Base-by-base conservation (phyloP, 306 rosid genomes). In the Casuarina glauca region DNA sequence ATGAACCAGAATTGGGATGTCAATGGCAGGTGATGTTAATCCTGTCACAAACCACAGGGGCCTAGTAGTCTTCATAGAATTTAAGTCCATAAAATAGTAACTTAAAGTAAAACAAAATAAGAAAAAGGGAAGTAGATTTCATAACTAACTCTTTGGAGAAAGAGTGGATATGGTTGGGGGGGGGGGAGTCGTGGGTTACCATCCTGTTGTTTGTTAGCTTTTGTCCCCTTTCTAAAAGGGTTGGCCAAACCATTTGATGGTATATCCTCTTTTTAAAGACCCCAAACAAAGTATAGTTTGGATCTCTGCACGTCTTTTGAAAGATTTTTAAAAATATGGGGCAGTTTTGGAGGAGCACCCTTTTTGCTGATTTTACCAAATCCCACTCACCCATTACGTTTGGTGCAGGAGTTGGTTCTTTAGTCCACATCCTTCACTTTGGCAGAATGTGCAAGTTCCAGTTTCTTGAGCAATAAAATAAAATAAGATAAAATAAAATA, bases 221-320 rank as follows among this genome's bases (percentile, higher is more conserved):
- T 78, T 78, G 76, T 70, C 72, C 16, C 66, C 82, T 77, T 58
- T 16, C 72, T 44, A 9, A 57, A 71, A 60, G n/a, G 72, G 45
- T 48, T 78, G 68, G 36, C 63, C 81, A 55, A 26, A 69, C 35
- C 20, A 35, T 20, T 76, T n/a, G 54, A 36, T n/a, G 1, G 42
- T 20, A 60, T 60, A 60, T 32, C 16, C 39, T 38, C 17, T 54
- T 51, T 70, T 43, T 46, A 41, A 70, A 70, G 17, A 35, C 19
- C 16, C 57, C 38, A 69, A 26, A 26, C 32, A 26, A 26, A 1
- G 32, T 26, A 26, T 26, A 26, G 32, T 26, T 26, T 26, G 32
- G 32, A 26, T 26, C 32, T 26, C 63, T 12, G 50, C 52, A 57
- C 67, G 43, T 9, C 50, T 71, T 69, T 58, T 70, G 6, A 70